Evolutionary conservation across 805 yeast species (phyloP), one percentile per base, ranked within the genome.

Genomic region (Metschnikowia continentalis): DNA sequence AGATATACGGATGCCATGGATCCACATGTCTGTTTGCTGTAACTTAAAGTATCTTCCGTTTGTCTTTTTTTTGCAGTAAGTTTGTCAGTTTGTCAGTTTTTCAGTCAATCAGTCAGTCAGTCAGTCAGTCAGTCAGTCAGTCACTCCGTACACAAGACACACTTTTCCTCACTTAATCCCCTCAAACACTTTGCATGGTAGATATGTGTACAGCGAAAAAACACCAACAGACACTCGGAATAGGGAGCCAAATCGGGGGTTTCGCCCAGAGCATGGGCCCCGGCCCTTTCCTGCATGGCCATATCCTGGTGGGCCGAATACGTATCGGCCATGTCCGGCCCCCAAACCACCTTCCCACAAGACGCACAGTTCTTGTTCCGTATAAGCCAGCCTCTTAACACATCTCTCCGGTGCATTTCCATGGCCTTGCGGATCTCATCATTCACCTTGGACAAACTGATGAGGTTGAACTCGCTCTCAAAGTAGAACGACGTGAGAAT

Each of bases 271-370:
- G 47, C 52, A 30, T 38, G 22, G 17, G 54, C 40, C 19, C 52
- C 54, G 49, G 69, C 65, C 8, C 68, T 59, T 26, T 73, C 71
- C 59, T 81, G 86, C 91, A 91, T 86, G 3, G 77, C 71, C 40
- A 75, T 73, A 48, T 79, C 78, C 37, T 78, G 72, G 19, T 20
- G 17, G 2, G 19, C 46, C 19, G 35, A 20, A 7, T 68, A 72
- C 2, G 80, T 69, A 2, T 41, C 46, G 22, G 75, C 70, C 2
- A 86, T 62, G 1, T 81, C 80, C 1, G 79, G 64, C 0, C 97
- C 96, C 83, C 90, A 84, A 33, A 90, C 69, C 19, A 71, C 70
- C 54, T 82, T 82, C 1, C 89, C 91, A 66, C 97, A 91, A 0
- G 85, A 79, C 35, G 86, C 86, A 65, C 97, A 91, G 44, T 76